Evolutionary conservation across 2,329 filamentous ascomycete species (phyloP).

Genomic region (Penicillium sp.): DNA sequence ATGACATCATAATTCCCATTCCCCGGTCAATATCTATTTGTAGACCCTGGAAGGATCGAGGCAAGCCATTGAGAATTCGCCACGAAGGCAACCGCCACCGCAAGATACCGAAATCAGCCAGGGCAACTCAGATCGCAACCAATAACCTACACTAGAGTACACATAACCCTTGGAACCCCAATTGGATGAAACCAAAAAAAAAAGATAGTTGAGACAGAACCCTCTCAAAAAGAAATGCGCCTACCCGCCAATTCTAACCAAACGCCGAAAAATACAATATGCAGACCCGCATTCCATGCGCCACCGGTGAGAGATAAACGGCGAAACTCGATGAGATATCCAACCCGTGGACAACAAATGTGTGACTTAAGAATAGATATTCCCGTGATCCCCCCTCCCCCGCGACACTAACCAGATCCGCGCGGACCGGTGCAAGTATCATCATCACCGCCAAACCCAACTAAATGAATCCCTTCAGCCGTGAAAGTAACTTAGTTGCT

Average conservation of each 20-base stretch:
- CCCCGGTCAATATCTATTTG: neutral
- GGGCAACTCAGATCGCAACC: neutral
- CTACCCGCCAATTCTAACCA: neutral
- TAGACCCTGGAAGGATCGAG: neutral
- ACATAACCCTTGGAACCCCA: neutral
- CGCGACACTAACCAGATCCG: neutral
- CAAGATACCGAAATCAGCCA: neutral
- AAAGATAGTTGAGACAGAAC: neutral
- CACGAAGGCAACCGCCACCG: conserved; percentile 7
- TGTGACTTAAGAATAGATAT: neutral
- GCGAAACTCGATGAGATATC: neutral
- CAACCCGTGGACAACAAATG: neutral
- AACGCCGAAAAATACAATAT: neutral
- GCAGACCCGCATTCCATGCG: neutral
- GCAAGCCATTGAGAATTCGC: conserved; percentile 7
- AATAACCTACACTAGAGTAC: neutral
- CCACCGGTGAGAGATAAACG: neutral
- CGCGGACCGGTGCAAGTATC: no score
- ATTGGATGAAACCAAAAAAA: neutral
- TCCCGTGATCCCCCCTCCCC: neutral
- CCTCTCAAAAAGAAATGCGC: neutral
- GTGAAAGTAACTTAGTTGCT: conserved; percentile 6
- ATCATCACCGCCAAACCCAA: neutral
- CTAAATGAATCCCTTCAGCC: neutral
- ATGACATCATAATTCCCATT: neutral